Conservation (phyloP, 2,329 filamentous ascomycete species). For the Podosphaera fusca region DNA sequence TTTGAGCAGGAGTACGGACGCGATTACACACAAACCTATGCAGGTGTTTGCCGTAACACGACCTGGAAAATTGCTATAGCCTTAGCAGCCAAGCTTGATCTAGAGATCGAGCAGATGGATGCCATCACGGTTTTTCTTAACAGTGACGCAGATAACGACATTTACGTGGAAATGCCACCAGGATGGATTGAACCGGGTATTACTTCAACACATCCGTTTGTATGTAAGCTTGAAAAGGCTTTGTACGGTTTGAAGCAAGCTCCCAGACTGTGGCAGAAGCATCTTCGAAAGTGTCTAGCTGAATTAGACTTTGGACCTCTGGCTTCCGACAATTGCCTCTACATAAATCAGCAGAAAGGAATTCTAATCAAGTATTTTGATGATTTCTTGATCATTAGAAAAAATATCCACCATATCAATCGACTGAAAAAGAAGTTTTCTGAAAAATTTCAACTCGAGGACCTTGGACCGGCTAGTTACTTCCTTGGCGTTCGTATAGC, state of each 20-base stretch:
- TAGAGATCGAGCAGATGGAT: conserved; percentile 18
- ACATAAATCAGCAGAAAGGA: background rate
- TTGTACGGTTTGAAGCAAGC: no score
- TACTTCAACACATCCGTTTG: background rate
- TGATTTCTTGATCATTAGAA: background rate
- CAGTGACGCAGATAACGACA: no score
- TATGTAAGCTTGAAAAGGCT: no score
- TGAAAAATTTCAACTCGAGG: background rate
- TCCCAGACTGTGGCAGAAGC: no score
- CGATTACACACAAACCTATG: background rate
- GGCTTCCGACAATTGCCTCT: background rate
- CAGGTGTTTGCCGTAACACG: background rate
- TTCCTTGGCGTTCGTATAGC: no score
- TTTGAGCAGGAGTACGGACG: no score
- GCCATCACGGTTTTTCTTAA: conserved; percentile 18
- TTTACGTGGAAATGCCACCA: no score
- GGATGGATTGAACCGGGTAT: background rate
- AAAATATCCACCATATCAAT: background rate
- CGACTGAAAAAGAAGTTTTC: background rate
- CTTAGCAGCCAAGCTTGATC: background rate
- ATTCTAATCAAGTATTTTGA: background rate
- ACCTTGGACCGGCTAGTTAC: no score
- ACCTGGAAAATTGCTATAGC: background rate
- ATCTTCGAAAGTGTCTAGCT: background rate
- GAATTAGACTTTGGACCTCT: no score